Conservation (phyloP, 345 rosid species). For the Geranium brycei region DNA sequence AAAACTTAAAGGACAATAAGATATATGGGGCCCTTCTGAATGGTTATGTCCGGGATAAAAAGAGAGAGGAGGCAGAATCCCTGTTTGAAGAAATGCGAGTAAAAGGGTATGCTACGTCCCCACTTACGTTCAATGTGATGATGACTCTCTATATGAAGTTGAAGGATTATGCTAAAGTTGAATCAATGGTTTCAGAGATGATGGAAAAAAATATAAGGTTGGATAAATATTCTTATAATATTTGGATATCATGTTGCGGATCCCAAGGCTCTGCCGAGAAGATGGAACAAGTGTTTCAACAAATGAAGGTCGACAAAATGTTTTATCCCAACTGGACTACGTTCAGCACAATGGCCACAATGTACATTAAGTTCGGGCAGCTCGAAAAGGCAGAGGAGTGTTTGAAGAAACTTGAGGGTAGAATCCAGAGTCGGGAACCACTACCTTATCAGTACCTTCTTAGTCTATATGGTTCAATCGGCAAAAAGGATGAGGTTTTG, state of each 20-base stretch:
- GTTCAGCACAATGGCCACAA: conserved; percentile 81
- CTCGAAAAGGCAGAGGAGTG: conserved; percentile 70
- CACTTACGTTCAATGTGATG: conserved; percentile 89
- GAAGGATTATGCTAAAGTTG: conserved; percentile 60
- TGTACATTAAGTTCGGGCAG: conserved; percentile 71
- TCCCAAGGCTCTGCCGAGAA: conserved; percentile 48
- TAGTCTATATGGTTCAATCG: conserved; percentile 62
- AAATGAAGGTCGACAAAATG: conserved; percentile 48
- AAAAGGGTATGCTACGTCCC: conserved; percentile 42
- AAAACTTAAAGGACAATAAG: conserved; percentile 60
- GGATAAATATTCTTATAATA: conserved; percentile 81
- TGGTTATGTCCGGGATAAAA: conserved; percentile 47
- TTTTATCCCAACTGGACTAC: conserved; percentile 83
- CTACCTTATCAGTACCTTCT: conserved; percentile 81
- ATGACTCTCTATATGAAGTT: conserved; percentile 93
- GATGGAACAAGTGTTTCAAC: conserved; percentile 69
- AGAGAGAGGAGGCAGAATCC: conserved; percentile 61
- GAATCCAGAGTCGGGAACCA: conserved; percentile 69
- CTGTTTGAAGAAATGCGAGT: conserved; percentile 53
- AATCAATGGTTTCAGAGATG: conserved; percentile 62
- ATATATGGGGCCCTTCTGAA: conserved; percentile 75
- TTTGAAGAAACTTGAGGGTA: conserved; percentile 63
- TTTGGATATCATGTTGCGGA: conserved; percentile 82
- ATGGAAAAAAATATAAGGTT: conserved; percentile 48
- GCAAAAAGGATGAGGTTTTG: conserved; percentile 54